Conservation (phyloP, 2,329 filamentous ascomycete genomes). For the Amylocarpus encephaloides region DNA sequence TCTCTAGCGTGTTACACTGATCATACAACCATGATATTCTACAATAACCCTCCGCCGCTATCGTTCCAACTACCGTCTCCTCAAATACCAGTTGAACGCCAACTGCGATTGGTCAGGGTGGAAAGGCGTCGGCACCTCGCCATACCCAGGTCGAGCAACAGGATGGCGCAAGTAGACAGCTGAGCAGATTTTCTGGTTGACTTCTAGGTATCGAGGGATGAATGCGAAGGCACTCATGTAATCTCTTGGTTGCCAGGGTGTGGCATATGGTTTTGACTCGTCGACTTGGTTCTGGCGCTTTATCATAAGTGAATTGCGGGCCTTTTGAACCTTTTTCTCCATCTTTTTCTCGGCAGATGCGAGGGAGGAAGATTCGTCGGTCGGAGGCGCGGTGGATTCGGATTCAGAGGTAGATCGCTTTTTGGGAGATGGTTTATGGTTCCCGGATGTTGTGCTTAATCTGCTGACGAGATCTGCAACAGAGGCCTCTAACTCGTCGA, state of each 20-base stretch:
- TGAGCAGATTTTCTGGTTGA: slow-evolving; percentile 94
- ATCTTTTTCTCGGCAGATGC: slow-evolving; percentile 31
- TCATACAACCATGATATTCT: background rate
- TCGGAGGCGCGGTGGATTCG: background rate
- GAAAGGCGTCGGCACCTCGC: slow-evolving; percentile 84
- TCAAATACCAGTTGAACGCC: slow-evolving; percentile 90
- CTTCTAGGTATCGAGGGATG: slow-evolving; percentile 90
- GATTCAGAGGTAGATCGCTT: background rate
- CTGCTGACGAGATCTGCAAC: slow-evolving; percentile 39
- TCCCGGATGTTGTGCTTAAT: background rate
- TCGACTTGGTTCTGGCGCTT: slow-evolving; percentile 72
- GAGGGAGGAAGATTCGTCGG: background rate
- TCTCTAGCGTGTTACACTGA: slow-evolving; percentile 6
- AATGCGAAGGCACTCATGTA: slow-evolving; percentile 93
- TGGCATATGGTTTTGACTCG: slow-evolving; percentile 73
- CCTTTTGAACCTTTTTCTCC: slow-evolving; percentile 32
- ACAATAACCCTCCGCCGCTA: background rate
- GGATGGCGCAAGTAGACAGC: slow-evolving; percentile 94
- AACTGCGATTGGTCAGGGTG: slow-evolving; percentile 62
- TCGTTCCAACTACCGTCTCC: slow-evolving; percentile 28
- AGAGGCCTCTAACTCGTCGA: slow-evolving; percentile 47
- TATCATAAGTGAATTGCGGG: slow-evolving; percentile 9
- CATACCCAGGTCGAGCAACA: slow-evolving; percentile 72
- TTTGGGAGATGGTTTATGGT: background rate
- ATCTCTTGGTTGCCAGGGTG: slow-evolving; percentile 80